These are phyloP conservation scores for Eucalyptus decipiens DNA, from an alignment of 345 rosid genomes.

Conservation along the genomic window DNA sequence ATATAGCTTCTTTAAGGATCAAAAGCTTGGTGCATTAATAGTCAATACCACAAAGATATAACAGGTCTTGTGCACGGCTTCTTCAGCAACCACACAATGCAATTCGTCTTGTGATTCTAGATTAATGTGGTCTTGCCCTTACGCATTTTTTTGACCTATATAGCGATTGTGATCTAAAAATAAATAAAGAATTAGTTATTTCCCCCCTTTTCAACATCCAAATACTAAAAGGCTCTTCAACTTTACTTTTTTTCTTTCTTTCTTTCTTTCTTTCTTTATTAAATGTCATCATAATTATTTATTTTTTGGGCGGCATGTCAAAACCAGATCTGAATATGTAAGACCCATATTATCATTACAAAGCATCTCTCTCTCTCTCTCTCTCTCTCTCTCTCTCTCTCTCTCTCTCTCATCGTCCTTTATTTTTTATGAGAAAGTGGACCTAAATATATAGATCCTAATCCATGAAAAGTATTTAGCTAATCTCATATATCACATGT, in stretches of 20 bases:
- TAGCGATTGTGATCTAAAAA: background rate
- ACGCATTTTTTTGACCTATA: background rate
- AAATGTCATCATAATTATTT: background rate
- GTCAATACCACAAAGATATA: background rate
- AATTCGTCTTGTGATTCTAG: background rate
- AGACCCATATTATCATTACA: background rate
- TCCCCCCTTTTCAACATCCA: background rate
- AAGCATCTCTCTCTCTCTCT: background rate
- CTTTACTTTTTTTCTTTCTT: background rate
- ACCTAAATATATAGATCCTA: background rate
- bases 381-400: background rate
- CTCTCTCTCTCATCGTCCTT: background rate
- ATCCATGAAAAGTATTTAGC: background rate
- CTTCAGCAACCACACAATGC: background rate
- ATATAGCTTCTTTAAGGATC: background rate
- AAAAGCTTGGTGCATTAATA: background rate
- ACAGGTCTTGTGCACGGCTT: background rate
- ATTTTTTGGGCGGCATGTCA: background rate
- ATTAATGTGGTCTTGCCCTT: constrained; percentile 4
- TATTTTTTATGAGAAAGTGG: background rate
- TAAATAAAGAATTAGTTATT: background rate
- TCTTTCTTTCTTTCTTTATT: background rate
- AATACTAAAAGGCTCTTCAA: background rate
- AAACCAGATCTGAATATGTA: background rate
- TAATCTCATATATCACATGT: background rate